These are phyloP conservation scores for Penicillium alfredii DNA, from an alignment of 495 filamentous ascomycete species.

Conservation along the genomic window DNA sequence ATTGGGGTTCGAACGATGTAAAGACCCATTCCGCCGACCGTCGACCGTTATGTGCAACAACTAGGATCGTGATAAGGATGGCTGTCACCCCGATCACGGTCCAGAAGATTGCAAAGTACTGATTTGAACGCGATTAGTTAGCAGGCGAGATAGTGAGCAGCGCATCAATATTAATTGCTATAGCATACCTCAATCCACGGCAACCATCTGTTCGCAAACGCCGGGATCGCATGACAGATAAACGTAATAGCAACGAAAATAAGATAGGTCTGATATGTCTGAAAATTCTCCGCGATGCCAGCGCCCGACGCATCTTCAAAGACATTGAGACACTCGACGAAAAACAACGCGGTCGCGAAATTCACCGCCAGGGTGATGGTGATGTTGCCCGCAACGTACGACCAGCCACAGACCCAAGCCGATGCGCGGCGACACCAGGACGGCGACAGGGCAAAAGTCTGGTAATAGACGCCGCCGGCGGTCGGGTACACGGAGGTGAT, in stretches of 20 bases:
- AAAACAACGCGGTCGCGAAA: constrained; percentile 21
- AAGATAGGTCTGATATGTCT: constrained; percentile 45
- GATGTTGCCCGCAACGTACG: constrained; percentile 62
- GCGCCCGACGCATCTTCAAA: constrained; percentile 42
- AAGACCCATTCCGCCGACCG: constrained; percentile 49
- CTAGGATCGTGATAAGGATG: constrained; percentile 47
- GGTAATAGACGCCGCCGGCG: constrained; percentile 35
- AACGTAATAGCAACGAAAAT: constrained; percentile 55
- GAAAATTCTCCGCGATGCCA: constrained; percentile 19
- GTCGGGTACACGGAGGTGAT: constrained; percentile 34
- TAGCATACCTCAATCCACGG: constrained; percentile 42
- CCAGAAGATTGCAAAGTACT: constrained; percentile 55
- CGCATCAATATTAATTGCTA: no score
- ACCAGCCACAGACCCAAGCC: constrained; percentile 66
- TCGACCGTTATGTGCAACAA: constrained; percentile 40
- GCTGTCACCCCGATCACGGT: constrained; percentile 47
- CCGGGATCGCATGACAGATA: constrained; percentile 25
- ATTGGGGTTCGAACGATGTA: constrained; percentile 43
- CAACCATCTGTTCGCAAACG: constrained; percentile 21
- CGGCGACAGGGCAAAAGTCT: constrained; percentile 37
- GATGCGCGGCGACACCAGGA: constrained; percentile 48
- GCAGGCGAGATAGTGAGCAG: no score
- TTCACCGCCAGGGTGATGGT: constrained; percentile 35
- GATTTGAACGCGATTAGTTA: constrained; percentile 48
- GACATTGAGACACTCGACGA: constrained; percentile 41